Conservation (phyloP, 2,329 filamentous ascomycete species). For the Colletotrichum zoysiae region DNA sequence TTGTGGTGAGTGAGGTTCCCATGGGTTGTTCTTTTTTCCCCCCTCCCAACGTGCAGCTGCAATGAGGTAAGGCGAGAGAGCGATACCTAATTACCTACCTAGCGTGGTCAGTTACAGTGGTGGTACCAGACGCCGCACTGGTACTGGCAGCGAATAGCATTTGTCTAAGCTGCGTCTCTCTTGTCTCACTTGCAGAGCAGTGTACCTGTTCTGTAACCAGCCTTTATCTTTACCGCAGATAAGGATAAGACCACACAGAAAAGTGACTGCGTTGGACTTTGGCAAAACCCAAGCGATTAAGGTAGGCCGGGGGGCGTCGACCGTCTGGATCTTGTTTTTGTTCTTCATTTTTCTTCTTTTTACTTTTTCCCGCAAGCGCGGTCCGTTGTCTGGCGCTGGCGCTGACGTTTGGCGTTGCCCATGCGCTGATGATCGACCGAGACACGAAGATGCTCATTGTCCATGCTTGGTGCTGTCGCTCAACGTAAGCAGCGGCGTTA, state of each 20-base stretch:
- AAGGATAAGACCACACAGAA: conserved; percentile 1
- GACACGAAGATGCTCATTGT: conserved; percentile 12
- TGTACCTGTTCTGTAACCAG: conserved; percentile 11
- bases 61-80: conserved; percentile 12
- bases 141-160: conserved; percentile 12
- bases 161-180: conserved; percentile 17
- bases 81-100: neutral
- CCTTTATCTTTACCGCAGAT: conserved; percentile 3
- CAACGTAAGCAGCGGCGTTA: conserved; percentile 17
- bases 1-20: conserved; percentile 37
- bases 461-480: conserved; percentile 12
- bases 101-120: conserved; percentile 18
- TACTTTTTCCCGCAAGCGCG: neutral
- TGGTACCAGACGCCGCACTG: conserved; percentile 3
- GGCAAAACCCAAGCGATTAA: conserved; percentile 4
- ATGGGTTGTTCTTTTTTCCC: conserved; percentile 36
- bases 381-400: conserved; percentile 11
- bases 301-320: neutral
- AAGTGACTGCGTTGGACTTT: conserved; percentile 4
- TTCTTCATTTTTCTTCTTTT: neutral
- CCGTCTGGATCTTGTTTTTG: conserved; percentile 19
- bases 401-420: neutral
- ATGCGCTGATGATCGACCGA: conserved; percentile 9
- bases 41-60: conserved; percentile 30
- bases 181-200: conserved; percentile 30